Base-by-base conservation (phyloP, 108 stramenopile genomes). In the Stephanodiscus minutulus region DNA sequence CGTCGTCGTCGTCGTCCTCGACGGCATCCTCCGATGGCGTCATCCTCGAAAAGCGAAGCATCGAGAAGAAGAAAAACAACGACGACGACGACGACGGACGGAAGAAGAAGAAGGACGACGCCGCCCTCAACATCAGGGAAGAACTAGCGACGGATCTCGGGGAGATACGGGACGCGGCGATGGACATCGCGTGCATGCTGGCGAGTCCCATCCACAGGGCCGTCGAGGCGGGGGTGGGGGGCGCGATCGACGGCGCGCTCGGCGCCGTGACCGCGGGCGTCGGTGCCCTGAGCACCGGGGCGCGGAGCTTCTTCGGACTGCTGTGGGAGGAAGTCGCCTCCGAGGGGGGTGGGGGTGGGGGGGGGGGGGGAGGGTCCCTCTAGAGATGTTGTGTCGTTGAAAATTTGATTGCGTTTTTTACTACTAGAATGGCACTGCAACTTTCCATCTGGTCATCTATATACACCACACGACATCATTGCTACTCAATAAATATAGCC, bases 191-290 rank as follows among this genome's bases (percentile, higher is more conserved):
- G 9, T 15, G 15, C 15, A 44, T 44, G 15, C 43, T 44, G 12
- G 43, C 13, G 1, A 17, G 43, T 15, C 43, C 43, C 15, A 44
- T 44, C 43, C 24, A 53, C 15, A 53, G 24, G 52, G 52, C 24
- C 7, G 52, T 53, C 11, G 52, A 53, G 52, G 52, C 52, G 2
- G 52, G 52, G 22, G n/a, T n/a, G n/a, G 52, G 52, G 5, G 52
- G 11, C 13, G 43, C 15, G 15, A 44, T 44, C 43, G 43, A 44
- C 43, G 43, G 43, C 12, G 43, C 43, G 43, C 15, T 17, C 43
- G 43, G 15, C 13, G 43, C 43, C 1, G 15, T 44, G 15, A 17
- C 43, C 15, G 15, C 13, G 15, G 43, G 43, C 3, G 43, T 44
- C 43, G 43, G 15, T 15, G 43, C 43, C 11, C 15, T 44, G 43